Conservation (phyloP, 2,329 filamentous ascomycete genomes). For the Shiraia sp. region DNA sequence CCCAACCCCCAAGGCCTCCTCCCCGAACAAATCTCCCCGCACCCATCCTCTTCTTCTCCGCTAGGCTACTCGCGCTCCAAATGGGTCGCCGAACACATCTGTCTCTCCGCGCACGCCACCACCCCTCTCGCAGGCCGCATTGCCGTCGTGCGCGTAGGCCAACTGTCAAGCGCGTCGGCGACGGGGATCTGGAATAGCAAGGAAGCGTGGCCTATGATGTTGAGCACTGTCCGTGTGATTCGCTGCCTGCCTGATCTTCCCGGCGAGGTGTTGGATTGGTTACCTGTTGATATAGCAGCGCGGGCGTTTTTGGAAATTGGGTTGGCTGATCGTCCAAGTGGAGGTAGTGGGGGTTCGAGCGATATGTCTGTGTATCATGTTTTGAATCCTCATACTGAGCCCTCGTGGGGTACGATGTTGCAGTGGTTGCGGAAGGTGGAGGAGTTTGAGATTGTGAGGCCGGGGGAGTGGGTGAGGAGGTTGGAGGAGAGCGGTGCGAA, state of each 20-base stretch:
- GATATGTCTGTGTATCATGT: conserved; percentile 52
- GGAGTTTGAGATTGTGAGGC: conserved; percentile 48
- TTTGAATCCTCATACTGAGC: conserved; percentile 50
- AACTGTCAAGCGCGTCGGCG: conserved; percentile 43
- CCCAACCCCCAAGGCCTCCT: conserved; percentile 28
- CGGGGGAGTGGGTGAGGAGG: conserved; percentile 48
- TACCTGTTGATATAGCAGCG: conserved; percentile 44
- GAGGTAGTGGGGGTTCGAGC: background rate
- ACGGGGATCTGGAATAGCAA: conserved; percentile 37
- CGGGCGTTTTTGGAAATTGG: conserved; percentile 54
- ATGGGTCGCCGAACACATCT: conserved; percentile 63
- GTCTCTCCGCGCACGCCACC: conserved; percentile 43
- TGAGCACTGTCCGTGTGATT: conserved; percentile 36
- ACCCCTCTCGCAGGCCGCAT: conserved; percentile 33
- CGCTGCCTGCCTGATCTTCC: conserved; percentile 34
- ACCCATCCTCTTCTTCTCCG: conserved; percentile 50
- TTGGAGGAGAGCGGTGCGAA: conserved; percentile 40
- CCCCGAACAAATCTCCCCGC: conserved; percentile 47
- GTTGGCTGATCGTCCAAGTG: background rate
- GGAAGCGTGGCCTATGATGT: conserved; percentile 43
- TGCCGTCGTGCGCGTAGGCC: conserved; percentile 45
- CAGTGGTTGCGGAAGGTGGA: conserved; percentile 47
- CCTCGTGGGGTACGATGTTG: conserved; percentile 54
- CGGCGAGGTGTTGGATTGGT: conserved; percentile 35
- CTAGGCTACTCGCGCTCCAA: conserved; percentile 60